A percentile compares a stretch with the other conserved stretches of the same genome.
These are phyloP conservation scores for Boletus sensibilis DNA, from an alignment of 768 basidiomycete species.

Conservation along the genomic window DNA sequence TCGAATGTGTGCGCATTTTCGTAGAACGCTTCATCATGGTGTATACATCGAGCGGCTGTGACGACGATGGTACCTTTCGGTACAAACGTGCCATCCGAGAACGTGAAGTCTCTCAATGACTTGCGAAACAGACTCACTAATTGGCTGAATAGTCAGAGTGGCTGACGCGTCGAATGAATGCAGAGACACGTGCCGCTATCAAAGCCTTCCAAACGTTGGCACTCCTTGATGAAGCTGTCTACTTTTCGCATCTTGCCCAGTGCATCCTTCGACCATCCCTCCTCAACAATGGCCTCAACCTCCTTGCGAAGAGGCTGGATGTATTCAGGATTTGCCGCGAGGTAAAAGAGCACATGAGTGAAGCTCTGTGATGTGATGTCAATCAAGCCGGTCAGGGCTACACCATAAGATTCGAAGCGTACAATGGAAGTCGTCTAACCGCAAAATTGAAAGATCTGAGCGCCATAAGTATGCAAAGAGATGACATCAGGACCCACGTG, in stretches of 20 bases:
- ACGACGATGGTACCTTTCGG: slow-evolving; percentile 33
- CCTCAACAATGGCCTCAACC: background rate
- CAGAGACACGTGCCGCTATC: slow-evolving; percentile 22
- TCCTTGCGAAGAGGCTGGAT: too few species aligned
- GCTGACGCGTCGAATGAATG: background rate
- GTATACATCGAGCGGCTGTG: slow-evolving; percentile 18
- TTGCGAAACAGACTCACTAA: slow-evolving; percentile 27
- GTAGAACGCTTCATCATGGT: slow-evolving; percentile 25
- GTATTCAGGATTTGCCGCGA: too few species aligned
- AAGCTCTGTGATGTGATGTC: slow-evolving; percentile 1
- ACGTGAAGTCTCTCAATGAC: slow-evolving; percentile 33
- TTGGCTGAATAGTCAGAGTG: background rate
- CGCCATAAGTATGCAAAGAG: background rate
- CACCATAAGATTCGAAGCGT: background rate
- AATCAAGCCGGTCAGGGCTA: too few species aligned
- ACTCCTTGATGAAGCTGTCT: slow-evolving; percentile 36
- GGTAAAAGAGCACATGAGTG: too few species aligned
- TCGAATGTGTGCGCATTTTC: slow-evolving; percentile 17
- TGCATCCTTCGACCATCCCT: slow-evolving; percentile 5
- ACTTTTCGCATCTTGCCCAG: slow-evolving; percentile 34
- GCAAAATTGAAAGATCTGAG: background rate
- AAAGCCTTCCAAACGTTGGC: slow-evolving; percentile 4
- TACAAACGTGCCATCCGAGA: slow-evolving; percentile 39
- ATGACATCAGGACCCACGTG: background rate
- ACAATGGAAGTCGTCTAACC: background rate